phyloP scores from a whole-genome alignment of 306 rosid genomes.

The Elaeagnus macrophylla region DNA sequence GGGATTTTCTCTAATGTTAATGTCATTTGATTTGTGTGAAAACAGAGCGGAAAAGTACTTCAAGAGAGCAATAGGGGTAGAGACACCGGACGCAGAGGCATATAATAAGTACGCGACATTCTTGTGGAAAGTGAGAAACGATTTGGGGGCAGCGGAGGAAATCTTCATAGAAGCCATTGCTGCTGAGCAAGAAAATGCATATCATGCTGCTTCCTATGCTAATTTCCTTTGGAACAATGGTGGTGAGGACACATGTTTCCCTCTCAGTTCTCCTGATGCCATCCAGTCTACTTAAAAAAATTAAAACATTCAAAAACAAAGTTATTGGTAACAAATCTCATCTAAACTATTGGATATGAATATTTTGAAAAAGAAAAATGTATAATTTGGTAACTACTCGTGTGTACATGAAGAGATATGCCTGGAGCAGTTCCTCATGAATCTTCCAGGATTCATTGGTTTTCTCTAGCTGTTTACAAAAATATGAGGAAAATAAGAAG shows the following conservation, averaged over 20 bases:
- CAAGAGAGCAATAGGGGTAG: slow-evolving; percentile 52
- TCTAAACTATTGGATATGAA: too few relatives aligned
- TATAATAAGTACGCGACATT: slow-evolving; percentile 70
- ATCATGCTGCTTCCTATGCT: slow-evolving; percentile 76
- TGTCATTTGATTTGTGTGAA: background rate
- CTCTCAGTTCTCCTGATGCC: slow-evolving; percentile 40
- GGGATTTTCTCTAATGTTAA: too few relatives aligned
- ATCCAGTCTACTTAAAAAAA: slow-evolving; percentile 25
- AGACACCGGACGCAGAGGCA: slow-evolving; percentile 76
- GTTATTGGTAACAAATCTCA: too few relatives aligned
- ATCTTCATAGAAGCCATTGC: slow-evolving; percentile 69
- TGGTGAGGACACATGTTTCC: slow-evolving; percentile 84
- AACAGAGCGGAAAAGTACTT: slow-evolving; percentile 86
- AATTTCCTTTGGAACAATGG: slow-evolving; percentile 93
- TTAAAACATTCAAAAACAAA: too few relatives aligned
- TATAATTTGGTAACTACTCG: too few relatives aligned
- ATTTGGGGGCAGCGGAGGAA: slow-evolving; percentile 88
- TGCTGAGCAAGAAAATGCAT: slow-evolving; percentile 63
- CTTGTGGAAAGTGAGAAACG: slow-evolving; percentile 64
- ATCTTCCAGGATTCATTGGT: too few relatives aligned
- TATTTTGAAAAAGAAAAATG: too few relatives aligned
- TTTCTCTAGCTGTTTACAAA: too few relatives aligned
- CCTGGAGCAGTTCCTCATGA: too few relatives aligned
- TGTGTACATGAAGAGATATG: too few relatives aligned
- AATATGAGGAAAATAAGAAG: too few relatives aligned